These are phyloP conservation scores for Salix viminalis DNA, from an alignment of 345 rosid species.

Conservation along the genomic window DNA sequence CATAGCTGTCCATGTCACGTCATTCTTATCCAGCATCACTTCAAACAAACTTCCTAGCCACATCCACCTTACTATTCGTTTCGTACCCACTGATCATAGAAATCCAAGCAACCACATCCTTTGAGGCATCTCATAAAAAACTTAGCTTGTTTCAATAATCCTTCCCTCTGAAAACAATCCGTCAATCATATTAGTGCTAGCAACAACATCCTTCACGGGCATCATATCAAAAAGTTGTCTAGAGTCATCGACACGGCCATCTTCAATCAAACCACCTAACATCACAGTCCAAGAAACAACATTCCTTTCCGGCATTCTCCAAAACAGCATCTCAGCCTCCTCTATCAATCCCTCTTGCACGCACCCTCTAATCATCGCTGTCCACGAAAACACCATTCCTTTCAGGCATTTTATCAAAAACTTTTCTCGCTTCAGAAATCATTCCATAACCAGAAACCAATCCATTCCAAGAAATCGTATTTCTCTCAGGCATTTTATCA, in stretches of 20 bases:
- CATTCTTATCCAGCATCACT: too few species aligned
- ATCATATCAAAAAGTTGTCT: too few species aligned
- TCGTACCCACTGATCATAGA: too few species aligned
- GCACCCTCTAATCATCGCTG: constrained; percentile 67
- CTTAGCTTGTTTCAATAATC: too few species aligned
- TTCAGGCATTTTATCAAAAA: constrained; percentile 63
- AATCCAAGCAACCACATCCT: too few species aligned
- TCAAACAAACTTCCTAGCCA: too few species aligned
- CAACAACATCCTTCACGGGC: too few species aligned
- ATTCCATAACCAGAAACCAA: constrained; percentile 66
- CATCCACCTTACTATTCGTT: too few species aligned
- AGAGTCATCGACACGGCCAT: constrained; percentile 46
- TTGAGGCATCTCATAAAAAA: too few species aligned
- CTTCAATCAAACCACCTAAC: constrained; percentile 63
- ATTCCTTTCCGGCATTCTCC: constrained; percentile 73
- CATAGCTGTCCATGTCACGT: too few species aligned
- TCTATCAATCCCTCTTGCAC: constrained; percentile 50
- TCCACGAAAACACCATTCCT: constrained; percentile 73
- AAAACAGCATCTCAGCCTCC: constrained; percentile 60
- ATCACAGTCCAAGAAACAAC: constrained; percentile 83
- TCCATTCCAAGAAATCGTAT: constrained; percentile 65
- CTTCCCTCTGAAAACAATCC: too few species aligned
- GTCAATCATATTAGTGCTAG: too few species aligned
- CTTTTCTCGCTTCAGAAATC: constrained; percentile 47
- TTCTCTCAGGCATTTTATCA: constrained; percentile 65